These are phyloP conservation scores for Wickerhamiella nectarea DNA, from an alignment of 805 yeast species.

Conservation along the genomic window DNA sequence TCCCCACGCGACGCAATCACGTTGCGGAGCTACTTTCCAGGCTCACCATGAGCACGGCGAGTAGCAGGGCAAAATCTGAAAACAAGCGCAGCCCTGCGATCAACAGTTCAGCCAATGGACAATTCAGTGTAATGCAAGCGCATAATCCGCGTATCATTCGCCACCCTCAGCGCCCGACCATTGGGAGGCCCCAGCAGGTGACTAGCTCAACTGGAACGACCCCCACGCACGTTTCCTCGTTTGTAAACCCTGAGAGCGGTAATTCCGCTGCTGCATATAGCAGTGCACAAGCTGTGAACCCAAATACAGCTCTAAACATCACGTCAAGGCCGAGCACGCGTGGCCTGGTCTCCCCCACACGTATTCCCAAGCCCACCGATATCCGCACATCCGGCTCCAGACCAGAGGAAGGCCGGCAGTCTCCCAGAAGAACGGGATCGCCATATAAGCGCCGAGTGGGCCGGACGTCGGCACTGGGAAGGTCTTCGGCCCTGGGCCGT, in stretches of 20 bases:
- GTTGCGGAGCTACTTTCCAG: conserved; percentile 24
- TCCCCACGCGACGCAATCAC: conserved; percentile 14
- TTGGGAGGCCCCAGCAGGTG: neutral
- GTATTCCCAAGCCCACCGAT: conserved; percentile 2
- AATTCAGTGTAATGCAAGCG: neutral
- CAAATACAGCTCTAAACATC: neutral
- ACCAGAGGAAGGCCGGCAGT: neutral
- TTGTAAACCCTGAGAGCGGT: too few species aligned
- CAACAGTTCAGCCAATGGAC: neutral
- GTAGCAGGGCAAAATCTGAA: conserved; percentile 19
- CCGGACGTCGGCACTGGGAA: conserved; percentile 4
- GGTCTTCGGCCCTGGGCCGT: conserved; percentile 10
- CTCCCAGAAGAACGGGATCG: neutral
- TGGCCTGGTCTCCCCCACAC: neutral
- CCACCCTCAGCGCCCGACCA: neutral
- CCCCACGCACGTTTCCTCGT: neutral
- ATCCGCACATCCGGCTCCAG: neutral
- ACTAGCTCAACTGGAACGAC: neutral
- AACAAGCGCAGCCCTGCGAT: conserved; percentile 6
- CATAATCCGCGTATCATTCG: neutral
- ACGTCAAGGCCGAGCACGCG: neutral
- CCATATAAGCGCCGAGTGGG: conserved; percentile 1
- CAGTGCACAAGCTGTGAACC: neutral
- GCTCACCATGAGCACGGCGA: conserved; percentile 22
- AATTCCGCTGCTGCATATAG: neutral